Base-by-base conservation (phyloP, 1,284 basidiomycete species). In the Stygiomarasmius scandens region DNA sequence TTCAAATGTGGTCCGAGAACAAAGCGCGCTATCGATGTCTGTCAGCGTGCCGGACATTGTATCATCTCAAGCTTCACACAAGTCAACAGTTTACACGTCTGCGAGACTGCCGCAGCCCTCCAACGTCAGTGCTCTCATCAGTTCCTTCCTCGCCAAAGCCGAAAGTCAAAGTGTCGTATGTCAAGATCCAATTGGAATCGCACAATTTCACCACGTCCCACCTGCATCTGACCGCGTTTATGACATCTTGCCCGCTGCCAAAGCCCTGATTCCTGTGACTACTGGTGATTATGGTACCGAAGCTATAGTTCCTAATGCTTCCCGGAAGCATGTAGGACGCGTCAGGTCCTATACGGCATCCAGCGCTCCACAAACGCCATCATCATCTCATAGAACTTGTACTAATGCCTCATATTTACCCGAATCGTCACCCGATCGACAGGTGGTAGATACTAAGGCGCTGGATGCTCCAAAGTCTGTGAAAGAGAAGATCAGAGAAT, bases 401-500 rank as follows among this genome's bases (percentile, higher is more conserved):
- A 6, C 29, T 10, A 41, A 24, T 36, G 46, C 41, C 9, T 14
- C 14, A 47, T 8, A 23, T 23, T 19, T 23, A 47, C 22, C 11
- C 11, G n/a, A 47, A 25, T 12, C 20, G 45, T 20, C 22, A 47
- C 11, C 46, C 14, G 43, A 19, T 23, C 22, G 43, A n/a, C 4
- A 44, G 43, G n/a, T 14, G 4, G 19, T 34, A 11, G 22, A 24
- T 20, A 9, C 20, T 3, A 45, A 56, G 38, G 19, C n/a, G 10
- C 38, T 49, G 12, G 22, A 19, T 12, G 49, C 61, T 5, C 48
- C 62, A 16, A 66, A 60, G 52, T 71, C 70, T 9, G 72, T 74
- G 16, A 72, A 71, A 54, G 69, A 68, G 24, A 69, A 64, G 52
- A 71, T 74, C 47, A 64, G 64, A 29, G 68, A 71, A 52, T 44